Conservation (phyloP, 768 basidiomycete species). For the Termitomyces sp. region DNA sequence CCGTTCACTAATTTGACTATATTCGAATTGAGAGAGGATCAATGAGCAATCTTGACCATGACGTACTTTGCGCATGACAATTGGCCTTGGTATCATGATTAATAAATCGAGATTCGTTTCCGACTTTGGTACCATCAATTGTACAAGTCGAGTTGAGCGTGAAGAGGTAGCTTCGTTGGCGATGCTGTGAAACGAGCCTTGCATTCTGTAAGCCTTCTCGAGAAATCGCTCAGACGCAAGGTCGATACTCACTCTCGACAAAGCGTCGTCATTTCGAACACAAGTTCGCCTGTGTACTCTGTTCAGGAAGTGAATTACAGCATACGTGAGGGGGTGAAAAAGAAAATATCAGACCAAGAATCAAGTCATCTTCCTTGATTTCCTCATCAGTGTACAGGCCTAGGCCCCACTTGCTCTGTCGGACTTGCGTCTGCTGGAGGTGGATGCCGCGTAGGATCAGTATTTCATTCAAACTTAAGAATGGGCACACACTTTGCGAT, state of each 20-base stretch:
- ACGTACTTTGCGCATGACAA: slow-evolving; percentile 41
- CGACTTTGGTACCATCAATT: slow-evolving; percentile 52
- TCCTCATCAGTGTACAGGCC: slow-evolving; percentile 49
- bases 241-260: slow-evolving; percentile 42
- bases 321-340: neutral
- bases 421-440: slow-evolving; percentile 32
- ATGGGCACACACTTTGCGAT: slow-evolving; percentile 33
- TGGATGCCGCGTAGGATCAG: neutral
- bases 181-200: slow-evolving; percentile 41
- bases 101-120: slow-evolving; percentile 65
- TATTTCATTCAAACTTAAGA: neutral
- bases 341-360: slow-evolving; percentile 32
- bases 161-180: slow-evolving; percentile 60
- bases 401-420: slow-evolving; percentile 42
- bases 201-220: neutral
- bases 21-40: neutral
- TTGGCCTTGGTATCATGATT: slow-evolving; percentile 51
- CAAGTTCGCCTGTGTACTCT: slow-evolving; percentile 70
- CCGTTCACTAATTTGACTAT: slow-evolving; percentile 54
- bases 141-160: slow-evolving; percentile 38
- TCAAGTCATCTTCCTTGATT: slow-evolving; percentile 39
- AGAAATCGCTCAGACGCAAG: neutral
- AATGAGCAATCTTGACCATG: neutral
- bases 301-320: neutral
- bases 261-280: slow-evolving; percentile 40